Evolutionary conservation across 2,329 filamentous ascomycete genomes (phyloP).

Genomic region (Neofusicoccum umdonicola): DNA sequence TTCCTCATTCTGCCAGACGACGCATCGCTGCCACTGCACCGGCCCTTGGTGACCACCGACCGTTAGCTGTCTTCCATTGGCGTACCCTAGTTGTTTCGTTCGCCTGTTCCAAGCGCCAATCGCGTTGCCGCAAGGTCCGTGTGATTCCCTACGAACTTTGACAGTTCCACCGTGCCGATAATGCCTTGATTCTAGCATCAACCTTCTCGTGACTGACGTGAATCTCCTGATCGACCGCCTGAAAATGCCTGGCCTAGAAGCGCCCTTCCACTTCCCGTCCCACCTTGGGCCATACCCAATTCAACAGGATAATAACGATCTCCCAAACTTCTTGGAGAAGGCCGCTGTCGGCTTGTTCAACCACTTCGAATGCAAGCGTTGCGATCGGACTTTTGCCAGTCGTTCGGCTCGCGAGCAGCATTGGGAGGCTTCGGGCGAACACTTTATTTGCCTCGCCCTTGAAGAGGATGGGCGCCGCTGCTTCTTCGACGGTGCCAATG

Average conservation of each 20-base stretch:
- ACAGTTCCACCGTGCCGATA: neutral
- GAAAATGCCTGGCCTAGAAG: neutral
- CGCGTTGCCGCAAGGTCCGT: neutral
- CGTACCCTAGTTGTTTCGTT: neutral
- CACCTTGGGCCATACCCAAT: neutral
- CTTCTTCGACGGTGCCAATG: neutral
- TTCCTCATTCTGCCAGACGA: too few relatives aligned
- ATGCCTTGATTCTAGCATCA: neutral
- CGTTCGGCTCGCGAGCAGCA: slow-evolving; percentile 5
- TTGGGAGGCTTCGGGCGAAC: neutral
- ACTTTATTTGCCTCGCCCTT: slow-evolving; percentile 1
- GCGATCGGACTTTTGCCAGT: neutral
- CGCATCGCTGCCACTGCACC: neutral
- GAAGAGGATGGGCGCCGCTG: neutral
- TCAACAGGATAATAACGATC: neutral
- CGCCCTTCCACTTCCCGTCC: neutral
- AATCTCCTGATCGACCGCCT: neutral
- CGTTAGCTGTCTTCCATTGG: neutral
- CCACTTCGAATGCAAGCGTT: slow-evolving; percentile 1
- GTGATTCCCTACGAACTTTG: neutral
- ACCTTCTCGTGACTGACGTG: neutral
- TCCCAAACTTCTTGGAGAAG: neutral
- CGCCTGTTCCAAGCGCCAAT: neutral
- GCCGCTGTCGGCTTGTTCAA: neutral
- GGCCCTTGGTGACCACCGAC: neutral